Evolutionary conservation across 1,284 basidiomycete species (phyloP).

Genomic region (Hymenochaete sp.): DNA sequence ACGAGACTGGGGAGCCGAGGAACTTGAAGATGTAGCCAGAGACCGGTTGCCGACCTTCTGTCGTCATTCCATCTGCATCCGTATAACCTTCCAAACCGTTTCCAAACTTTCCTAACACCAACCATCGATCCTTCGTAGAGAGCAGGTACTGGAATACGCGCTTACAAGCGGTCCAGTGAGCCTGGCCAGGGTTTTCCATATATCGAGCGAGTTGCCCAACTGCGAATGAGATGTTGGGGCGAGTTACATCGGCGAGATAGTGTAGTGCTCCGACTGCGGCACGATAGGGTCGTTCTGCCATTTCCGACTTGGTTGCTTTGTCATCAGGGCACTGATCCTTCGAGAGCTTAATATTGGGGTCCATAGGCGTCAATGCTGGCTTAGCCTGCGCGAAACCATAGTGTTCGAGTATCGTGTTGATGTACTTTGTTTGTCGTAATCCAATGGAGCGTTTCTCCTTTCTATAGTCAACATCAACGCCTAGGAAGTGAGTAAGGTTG

Average conservation of each 20-base stretch:
- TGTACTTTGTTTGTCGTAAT: slow-evolving; percentile 24
- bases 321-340: slow-evolving; percentile 22
- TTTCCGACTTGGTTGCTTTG: slow-evolving; percentile 21
- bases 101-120: neutral
- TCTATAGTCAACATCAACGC: too few relatives aligned
- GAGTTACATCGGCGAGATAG: slow-evolving; percentile 26
- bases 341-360: slow-evolving; percentile 10
- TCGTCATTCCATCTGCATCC: slow-evolving; percentile 17
- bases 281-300: slow-evolving; percentile 26
- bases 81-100: slow-evolving; percentile 10
- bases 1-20: slow-evolving; percentile 16
- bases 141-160: slow-evolving; percentile 17
- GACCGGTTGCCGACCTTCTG: slow-evolving; percentile 17
- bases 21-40: slow-evolving; percentile 19
- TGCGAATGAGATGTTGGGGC: slow-evolving; percentile 18
- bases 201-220: slow-evolving; percentile 9
- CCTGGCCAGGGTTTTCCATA: slow-evolving; percentile 7
- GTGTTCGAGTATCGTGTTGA: slow-evolving; percentile 23
- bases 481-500: too few relatives aligned
- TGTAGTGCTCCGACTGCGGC: slow-evolving; percentile 26
- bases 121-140: slow-evolving; percentile 3
- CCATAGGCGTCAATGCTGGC: slow-evolving; percentile 21
- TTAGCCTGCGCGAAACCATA: slow-evolving; percentile 21
- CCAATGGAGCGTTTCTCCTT: too few relatives aligned
- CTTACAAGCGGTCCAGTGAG: slow-evolving; percentile 18